A percentile compares a stretch with the other conserved stretches of the same genome.
These are phyloP conservation scores for Clarireedia monteithiana DNA, from an alignment of 2,329 filamentous ascomycete genomes.

Conservation along the genomic window DNA sequence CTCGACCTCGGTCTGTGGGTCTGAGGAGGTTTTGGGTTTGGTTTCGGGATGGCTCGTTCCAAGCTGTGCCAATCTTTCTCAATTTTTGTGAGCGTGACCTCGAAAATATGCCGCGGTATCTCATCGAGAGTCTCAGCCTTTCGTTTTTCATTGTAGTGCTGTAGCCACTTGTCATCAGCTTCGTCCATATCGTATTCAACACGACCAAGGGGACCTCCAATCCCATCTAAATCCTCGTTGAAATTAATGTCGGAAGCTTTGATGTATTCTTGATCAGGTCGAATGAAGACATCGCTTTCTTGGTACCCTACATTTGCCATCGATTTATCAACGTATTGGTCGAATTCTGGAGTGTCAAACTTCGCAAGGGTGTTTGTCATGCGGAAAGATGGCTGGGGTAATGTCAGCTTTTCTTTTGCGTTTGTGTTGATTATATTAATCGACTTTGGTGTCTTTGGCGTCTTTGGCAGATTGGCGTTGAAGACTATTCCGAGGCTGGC, in stretches of 20 bases:
- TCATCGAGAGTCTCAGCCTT: conserved; percentile 66
- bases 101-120: conserved; percentile 89
- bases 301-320: conserved; percentile 97
- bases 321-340: conserved; percentile 88
- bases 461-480: conserved; percentile 3
- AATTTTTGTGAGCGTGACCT: conserved; percentile 97
- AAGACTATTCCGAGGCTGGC: conserved; percentile 24
- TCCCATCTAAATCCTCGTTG: conserved; percentile 50
- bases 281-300: conserved; percentile 82
- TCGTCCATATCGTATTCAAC: conserved; percentile 99
- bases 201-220: conserved; percentile 55
- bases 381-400: conserved; percentile 68
- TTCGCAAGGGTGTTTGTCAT: conserved; percentile 71
- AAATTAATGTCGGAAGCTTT: conserved; percentile 52
- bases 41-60: conserved; percentile 94
- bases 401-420: conserved; percentile 69
- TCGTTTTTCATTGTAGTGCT: conserved; percentile 71
- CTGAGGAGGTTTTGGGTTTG: conserved; percentile 91
- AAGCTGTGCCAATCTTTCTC: conserved; percentile 97
- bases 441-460: conserved; percentile 53
- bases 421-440: conserved; percentile 74
- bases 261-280: conserved; percentile 65
- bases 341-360: conserved; percentile 79
- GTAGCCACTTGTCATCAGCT: conserved; percentile 94
- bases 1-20: conserved; percentile 89